Evolutionary conservation across 148 eudicot genomes (phyloP).

Genomic region (Diospyros kaki): DNA sequence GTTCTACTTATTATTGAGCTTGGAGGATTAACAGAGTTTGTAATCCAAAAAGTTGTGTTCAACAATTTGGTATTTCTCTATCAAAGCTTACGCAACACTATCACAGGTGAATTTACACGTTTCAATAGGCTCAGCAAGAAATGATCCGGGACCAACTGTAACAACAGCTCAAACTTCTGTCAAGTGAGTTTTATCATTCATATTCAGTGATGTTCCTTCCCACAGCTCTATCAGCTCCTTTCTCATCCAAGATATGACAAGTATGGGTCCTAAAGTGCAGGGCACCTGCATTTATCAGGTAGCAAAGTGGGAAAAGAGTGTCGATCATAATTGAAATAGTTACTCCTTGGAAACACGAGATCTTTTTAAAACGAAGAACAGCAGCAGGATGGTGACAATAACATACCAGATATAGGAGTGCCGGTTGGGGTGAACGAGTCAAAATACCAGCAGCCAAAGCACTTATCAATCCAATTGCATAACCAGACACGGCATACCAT

Average conservation of each 20-base stretch:
- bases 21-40: neutral
- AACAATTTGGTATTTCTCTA: neutral
- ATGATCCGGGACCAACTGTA: neutral
- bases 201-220: conserved; percentile 65
- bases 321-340: neutral
- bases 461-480: conserved; percentile 72
- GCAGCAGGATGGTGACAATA: neutral
- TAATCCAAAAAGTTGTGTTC: neutral
- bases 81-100: neutral
- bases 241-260: conserved; percentile 75
- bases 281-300: conserved; percentile 62
- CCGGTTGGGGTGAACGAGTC: conserved; percentile 96
- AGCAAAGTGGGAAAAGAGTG: neutral
- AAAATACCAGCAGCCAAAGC: conserved; percentile 92
- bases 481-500: conserved; percentile 80
- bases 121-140: conserved; percentile 14
- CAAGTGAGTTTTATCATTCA: conserved; percentile 54
- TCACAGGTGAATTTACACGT: conserved; percentile 18
- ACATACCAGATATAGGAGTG: conserved; percentile 91
- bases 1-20: neutral
- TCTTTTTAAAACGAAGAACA: neutral
- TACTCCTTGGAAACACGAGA: neutral
- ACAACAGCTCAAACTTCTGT: conserved; percentile 46
- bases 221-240: conserved; percentile 78
- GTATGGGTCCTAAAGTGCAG: conserved; percentile 76